Evolutionary conservation across 306 rosid species (phyloP), one percentile per base, ranked within the genome.

Genomic region (Purshia tridentata): DNA sequence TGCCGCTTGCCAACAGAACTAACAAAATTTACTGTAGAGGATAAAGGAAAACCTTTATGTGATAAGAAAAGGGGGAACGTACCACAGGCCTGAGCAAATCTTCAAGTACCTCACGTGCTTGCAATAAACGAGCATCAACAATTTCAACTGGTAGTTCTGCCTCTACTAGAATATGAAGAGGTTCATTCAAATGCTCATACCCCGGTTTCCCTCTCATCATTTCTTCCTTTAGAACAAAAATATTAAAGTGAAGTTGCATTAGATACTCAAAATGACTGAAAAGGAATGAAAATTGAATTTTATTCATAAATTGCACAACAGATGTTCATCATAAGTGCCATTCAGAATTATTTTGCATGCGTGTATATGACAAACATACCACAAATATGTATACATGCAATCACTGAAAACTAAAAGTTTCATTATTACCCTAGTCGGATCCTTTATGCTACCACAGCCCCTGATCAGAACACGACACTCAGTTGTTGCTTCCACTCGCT

Each of bases 391-490:
- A 22, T 56, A n/a, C 47, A 40, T 9, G 8, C 59, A 73, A 55
- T 51, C 41, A 42, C 51, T n/a, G 41, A 13, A 29, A 41, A 51
- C 23, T 29, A 22, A 69, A 44, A 76, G 53, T 9, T 40, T 70
- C 40, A 70, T 67, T n/a, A 80, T 91, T 87, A 95, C 99, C 91
- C 85, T 85, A 39, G 88, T 40, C 55, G 93, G 89, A 83, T 95
- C 99, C 83, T 95, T 95, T 72, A 95, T 95, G 96, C 99, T 95
- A 77, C 99, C 99, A 60, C 90, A 90, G 56, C 99, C 99, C 84
- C 99, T 88, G 81, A 95, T 95, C 86, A 95, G 80, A 78, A 95
- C 99, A 77, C 98, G 99, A 41, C 98, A 95, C 14, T 90, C 99
- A 0, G 99, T 95, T 69, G 72, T 91, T 51, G 88, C 97, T 87